Evolutionary conservation across 805 yeast species (phyloP).

Genomic region (Ogataea pignaliae): DNA sequence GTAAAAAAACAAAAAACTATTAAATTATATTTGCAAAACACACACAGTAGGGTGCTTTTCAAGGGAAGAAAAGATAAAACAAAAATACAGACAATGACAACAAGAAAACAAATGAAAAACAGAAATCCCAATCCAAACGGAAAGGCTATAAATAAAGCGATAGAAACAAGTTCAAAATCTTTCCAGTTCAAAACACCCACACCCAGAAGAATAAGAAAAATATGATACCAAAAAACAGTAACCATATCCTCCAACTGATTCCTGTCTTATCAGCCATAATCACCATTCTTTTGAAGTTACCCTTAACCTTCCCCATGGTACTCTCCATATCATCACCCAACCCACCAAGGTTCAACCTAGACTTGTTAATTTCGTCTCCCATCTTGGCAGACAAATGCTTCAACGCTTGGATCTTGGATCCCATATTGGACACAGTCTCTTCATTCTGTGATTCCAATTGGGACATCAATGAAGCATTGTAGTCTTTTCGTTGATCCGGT

Average conservation of each 20-base stretch:
- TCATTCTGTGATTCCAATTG: constrained; percentile 65
- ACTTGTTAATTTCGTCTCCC: constrained; percentile 56
- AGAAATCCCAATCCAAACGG: too few species aligned
- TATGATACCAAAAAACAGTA: constrained; percentile 39
- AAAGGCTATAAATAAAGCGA: too few species aligned
- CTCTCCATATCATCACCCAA: constrained; percentile 29
- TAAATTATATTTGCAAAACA: too few species aligned
- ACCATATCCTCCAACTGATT: constrained; percentile 62
- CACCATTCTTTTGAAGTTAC: constrained; percentile 53
- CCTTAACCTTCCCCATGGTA: constrained; percentile 40
- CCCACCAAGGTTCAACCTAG: constrained; percentile 21
- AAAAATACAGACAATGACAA: too few species aligned
- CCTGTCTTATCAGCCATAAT: constrained; percentile 61
- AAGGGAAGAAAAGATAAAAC: too few species aligned
- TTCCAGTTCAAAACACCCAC: constrained; percentile 25
- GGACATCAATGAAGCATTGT: constrained; percentile 49
- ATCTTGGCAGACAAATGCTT: constrained; percentile 53
- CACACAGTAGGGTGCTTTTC: too few species aligned
- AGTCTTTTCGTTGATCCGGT: constrained; percentile 31
- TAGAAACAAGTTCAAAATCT: too few species aligned
- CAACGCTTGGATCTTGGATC: constrained; percentile 48
- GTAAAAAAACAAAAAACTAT: too few species aligned
- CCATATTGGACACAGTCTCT: constrained; percentile 51
- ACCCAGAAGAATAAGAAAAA: constrained; percentile 42
- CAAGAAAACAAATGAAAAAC: too few species aligned